These are phyloP conservation scores for Vitis hybrid DNA, from an alignment of 177 flowering plant species.

Conservation along the genomic window DNA sequence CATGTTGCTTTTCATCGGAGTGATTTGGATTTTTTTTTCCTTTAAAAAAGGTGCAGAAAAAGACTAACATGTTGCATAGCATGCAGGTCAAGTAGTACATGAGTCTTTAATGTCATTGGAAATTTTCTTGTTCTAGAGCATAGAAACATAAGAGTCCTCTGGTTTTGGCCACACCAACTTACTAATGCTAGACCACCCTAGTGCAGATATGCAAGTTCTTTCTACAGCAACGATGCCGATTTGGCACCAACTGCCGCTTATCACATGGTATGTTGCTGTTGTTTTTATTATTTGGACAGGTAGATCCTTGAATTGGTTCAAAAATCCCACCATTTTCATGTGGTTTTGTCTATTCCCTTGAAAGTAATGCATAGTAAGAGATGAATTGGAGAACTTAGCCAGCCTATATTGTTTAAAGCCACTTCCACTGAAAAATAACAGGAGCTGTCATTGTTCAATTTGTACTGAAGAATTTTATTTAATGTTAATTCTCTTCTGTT, in stretches of 20 bases:
- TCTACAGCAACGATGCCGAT: slow-evolving; percentile 94
- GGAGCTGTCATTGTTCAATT: neutral
- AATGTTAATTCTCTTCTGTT: neutral
- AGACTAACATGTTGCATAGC: too few species aligned
- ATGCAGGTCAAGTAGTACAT: too few species aligned
- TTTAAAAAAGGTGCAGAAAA: too few species aligned
- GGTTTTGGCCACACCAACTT: slow-evolving; percentile 19
- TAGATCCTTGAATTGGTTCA: neutral
- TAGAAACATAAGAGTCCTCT: slow-evolving; percentile 3
- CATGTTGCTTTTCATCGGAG: too few species aligned
- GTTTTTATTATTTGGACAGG: slow-evolving; percentile 11
- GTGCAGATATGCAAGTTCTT: slow-evolving; percentile 99
- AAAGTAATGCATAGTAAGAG: neutral
- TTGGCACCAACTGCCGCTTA: slow-evolving; percentile 90
- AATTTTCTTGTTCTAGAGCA: neutral
- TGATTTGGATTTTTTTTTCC: too few species aligned
- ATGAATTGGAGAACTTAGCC: neutral
- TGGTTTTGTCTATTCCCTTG: neutral
- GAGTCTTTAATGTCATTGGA: neutral
- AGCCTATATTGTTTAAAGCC: neutral
- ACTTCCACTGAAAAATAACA: neutral
- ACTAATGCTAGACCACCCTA: slow-evolving; percentile 54
- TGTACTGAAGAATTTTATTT: neutral
- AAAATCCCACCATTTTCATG: neutral
- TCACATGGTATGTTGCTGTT: slow-evolving; percentile 88